Evolutionary conservation across 2,329 filamentous ascomycete genomes (phyloP).

Genomic region (Diaporthe caulivora): DNA sequence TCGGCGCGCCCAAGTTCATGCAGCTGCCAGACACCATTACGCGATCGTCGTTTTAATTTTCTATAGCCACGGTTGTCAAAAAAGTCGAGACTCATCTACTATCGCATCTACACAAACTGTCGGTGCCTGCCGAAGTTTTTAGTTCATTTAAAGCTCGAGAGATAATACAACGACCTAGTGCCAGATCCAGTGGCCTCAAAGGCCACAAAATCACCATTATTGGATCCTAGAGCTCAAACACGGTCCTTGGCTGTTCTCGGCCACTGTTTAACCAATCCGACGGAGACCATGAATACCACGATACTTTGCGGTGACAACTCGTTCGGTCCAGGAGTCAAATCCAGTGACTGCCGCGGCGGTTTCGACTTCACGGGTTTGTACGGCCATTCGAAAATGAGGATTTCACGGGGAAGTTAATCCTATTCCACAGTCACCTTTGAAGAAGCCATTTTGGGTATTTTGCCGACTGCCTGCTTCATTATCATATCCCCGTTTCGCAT

Average conservation of each 20-base stretch:
- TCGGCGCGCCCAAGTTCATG: too few species aligned
- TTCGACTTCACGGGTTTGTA: slow-evolving; percentile 38
- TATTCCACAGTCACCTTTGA: slow-evolving; percentile 35
- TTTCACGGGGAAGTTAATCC: neutral
- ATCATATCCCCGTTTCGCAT: slow-evolving; percentile 29
- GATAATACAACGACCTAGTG: neutral
- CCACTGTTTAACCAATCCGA: too few species aligned
- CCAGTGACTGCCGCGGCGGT: slow-evolving; percentile 35
- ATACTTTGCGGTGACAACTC: slow-evolving; percentile 35
- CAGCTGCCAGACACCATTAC: too few species aligned
- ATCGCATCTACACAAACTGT: neutral
- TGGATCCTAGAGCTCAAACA: too few species aligned
- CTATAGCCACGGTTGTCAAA: neutral
- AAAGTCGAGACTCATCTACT: neutral
- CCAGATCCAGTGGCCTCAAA: neutral
- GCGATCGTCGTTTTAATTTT: neutral
- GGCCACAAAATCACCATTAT: too few species aligned
- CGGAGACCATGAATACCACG: neutral
- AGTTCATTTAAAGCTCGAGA: neutral
- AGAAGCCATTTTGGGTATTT: slow-evolving; percentile 36
- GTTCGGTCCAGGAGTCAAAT: slow-evolving; percentile 37
- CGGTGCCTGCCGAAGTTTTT: neutral
- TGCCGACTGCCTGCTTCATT: slow-evolving; percentile 36
- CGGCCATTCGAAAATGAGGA: neutral
- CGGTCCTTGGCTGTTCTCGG: neutral